Evolutionary conservation across 495 filamentous ascomycete genomes (phyloP).

Genomic region (Xylaria grammica): DNA sequence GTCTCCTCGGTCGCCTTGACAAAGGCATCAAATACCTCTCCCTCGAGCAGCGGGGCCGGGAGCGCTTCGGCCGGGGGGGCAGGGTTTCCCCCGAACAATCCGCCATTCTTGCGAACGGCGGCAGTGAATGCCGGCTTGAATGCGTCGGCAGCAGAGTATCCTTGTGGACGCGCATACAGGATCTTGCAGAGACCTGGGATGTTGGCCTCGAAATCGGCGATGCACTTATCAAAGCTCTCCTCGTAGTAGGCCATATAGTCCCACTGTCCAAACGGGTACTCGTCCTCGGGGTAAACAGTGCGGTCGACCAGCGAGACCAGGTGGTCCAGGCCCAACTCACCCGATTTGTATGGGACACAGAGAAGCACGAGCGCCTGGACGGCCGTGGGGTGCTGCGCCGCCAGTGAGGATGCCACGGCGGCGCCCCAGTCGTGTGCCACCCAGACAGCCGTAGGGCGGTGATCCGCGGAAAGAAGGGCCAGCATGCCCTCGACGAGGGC

Average conservation of each 20-base stretch:
- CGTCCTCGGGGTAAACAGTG: neutral
- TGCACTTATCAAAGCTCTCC: slow-evolving; percentile 1
- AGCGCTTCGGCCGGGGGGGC: neutral
- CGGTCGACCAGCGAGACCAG: neutral
- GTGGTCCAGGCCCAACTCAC: neutral
- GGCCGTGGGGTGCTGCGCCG: slow-evolving; percentile 1
- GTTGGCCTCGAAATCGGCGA: neutral
- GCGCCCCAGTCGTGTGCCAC: slow-evolving; percentile 18
- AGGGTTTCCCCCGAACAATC: neutral
- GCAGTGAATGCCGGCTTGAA: neutral
- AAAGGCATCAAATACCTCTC: neutral
- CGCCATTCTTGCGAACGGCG: neutral
- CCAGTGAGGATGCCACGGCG: neutral
- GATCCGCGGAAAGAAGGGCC: neutral
- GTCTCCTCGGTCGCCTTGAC: neutral
- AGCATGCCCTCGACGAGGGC: slow-evolving; percentile 13
- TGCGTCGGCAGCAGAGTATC: no score
- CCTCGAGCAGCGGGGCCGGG: neutral
- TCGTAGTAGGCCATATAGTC: slow-evolving; percentile 12
- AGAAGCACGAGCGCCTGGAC: neutral
- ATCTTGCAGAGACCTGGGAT: neutral
- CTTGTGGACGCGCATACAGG: neutral
- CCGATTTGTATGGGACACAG: neutral
- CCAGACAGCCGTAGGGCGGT: slow-evolving; percentile 5
- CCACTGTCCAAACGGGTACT: slow-evolving; percentile 8